Percentiles rank a stretch among this genome's conserved stretches.
Conservation (phyloP, 2,329 filamentous ascomycete genomes). For the Trichoderma guizhouense region DNA sequence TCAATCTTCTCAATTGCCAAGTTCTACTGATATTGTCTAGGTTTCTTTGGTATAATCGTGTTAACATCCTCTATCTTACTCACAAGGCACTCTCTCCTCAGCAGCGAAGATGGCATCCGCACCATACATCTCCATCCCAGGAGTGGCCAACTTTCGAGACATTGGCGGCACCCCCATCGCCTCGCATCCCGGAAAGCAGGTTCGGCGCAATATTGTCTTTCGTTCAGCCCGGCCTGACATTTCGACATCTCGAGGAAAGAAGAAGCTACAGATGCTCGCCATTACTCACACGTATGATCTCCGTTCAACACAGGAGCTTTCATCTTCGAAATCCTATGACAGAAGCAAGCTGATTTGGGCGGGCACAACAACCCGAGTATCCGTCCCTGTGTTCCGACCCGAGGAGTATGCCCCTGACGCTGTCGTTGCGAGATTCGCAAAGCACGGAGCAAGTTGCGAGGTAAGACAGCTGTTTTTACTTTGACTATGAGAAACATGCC, state of each 20-base stretch:
- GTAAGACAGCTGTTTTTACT: not conserved
- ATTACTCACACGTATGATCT: not conserved
- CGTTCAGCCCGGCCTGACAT: not conserved
- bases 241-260: not conserved
- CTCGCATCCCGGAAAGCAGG: not conserved
- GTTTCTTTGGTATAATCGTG: not conserved
- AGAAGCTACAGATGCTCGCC: not conserved
- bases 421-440: not conserved
- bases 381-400: not conserved
- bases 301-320: not conserved
- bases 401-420: not conserved
- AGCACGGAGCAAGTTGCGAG: not conserved
- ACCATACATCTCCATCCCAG: conserved; percentile 3
- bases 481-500: not conserved
- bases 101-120: not conserved
- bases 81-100: not conserved
- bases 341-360: not conserved
- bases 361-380: not conserved
- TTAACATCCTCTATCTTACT: not conserved
- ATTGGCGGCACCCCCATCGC: not conserved
- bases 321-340: not conserved
- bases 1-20: not conserved
- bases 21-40: not conserved
- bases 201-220: not conserved
- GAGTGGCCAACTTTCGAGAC: conserved; percentile 4